Evolutionary conservation across 2,329 filamentous ascomycete species (phyloP), one percentile per base, ranked within the genome.

Genomic region (Ophiostoma fasciatum): DNA sequence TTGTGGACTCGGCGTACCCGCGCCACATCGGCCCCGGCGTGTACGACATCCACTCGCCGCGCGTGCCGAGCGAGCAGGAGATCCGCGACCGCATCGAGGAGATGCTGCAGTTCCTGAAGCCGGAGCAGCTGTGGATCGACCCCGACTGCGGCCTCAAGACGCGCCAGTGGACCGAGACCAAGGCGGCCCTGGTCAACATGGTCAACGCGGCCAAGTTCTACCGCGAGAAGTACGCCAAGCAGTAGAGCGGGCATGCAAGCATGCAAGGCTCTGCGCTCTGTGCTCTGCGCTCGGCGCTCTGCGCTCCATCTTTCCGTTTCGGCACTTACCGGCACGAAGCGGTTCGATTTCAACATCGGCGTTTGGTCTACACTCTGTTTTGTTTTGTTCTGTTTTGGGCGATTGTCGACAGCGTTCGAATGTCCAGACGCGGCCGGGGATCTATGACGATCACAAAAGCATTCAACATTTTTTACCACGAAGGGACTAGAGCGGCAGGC

Each of bases 101-200:
- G 80, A 96, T 96, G 90, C 77, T 98, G 48, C 72, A 82, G 65
- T 87, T 84, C 74, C 82, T 96, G 64, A 88, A 85, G 74, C 87
- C 87, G 41, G 85, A 94, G 56, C 90, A 98, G 75, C 83, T 98
- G 60, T 98, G 90, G 90, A 83, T 96, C 68, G 88, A 98, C 73
- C 90, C 90, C 50, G 90, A 98, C 71, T 98, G 90, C 58, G 90
- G 90, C 71, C 78, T 98, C 42, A 98, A 98, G 84, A 98, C 90
- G 51, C 82, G 90, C 53, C 82, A 93, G 70, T 96, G 90, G 88
- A 76, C 81, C 63, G 88, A 98, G 78, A 94, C 87, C 63, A 96
- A 94, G 80, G 84, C 84, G 57, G 83, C 88, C 41, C 68, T 98
- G 57, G 68, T 67, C 68, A 94, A 94, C 78, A 81, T 98, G 84